Evolutionary conservation across 139 green algal species (phyloP).

Genomic region (Yamagishiella unicocca): DNA sequence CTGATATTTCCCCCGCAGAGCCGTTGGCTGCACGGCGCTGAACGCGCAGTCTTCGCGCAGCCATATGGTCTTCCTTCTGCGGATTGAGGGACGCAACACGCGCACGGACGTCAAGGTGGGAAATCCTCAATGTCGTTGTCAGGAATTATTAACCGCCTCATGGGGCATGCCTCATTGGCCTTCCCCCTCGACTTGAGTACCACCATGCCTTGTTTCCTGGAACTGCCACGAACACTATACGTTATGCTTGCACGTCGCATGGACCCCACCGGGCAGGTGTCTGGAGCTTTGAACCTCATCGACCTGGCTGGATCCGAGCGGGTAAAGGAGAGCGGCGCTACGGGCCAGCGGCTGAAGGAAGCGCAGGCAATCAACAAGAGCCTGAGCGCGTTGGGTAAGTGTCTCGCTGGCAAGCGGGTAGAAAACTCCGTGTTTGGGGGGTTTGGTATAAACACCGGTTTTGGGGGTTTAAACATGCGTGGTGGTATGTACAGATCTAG

Average conservation of each 20-base stretch:
- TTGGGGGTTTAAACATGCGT: too few relatives aligned
- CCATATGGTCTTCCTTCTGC: conserved; percentile 90
- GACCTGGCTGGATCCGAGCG: conserved; percentile 91
- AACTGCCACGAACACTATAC: too few relatives aligned
- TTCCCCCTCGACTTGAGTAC: not conserved
- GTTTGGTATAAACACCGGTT: too few relatives aligned
- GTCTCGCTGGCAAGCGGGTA: too few relatives aligned
- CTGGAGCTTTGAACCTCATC: conserved; percentile 86
- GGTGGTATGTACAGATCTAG: too few relatives aligned
- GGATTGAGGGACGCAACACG: conserved; percentile 83
- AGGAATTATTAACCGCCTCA: not conserved
- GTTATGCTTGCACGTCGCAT: too few relatives aligned
- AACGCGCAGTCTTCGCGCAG: conserved; percentile 92
- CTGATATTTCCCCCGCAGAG: too few relatives aligned
- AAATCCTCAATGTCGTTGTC: too few relatives aligned
- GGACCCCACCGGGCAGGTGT: conserved; percentile 37
- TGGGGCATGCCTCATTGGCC: too few relatives aligned
- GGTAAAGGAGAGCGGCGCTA: conserved; percentile 85
- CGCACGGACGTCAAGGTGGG: conserved; percentile 68
- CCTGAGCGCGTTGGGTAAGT: conserved; percentile 79
- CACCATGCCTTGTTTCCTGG: not conserved
- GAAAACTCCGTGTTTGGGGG: too few relatives aligned
- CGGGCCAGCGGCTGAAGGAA: conserved; percentile 88
- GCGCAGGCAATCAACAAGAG: conserved; percentile 96
- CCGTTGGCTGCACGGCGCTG: conserved; percentile 88